A percentile compares a stretch with the other conserved stretches of the same genome.
Evolutionary conservation across 2,329 filamentous ascomycete species (phyloP).

Genomic region (Rutstroemia sp.): DNA sequence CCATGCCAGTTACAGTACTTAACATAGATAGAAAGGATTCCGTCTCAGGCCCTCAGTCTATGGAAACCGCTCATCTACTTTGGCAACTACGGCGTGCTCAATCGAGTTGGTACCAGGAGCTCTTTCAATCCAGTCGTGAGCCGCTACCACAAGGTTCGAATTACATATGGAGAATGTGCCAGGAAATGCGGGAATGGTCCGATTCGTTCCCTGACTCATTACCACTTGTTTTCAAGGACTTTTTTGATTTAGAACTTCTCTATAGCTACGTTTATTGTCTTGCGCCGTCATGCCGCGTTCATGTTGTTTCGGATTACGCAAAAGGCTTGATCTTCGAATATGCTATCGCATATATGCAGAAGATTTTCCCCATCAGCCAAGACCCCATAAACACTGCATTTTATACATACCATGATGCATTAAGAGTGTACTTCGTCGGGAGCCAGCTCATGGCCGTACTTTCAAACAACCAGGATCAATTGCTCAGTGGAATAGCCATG

Average conservation of each 20-base stretch:
- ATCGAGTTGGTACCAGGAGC: conserved; percentile 81
- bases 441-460: conserved; percentile 56
- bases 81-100: conserved; percentile 81
- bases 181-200: conserved; percentile 74
- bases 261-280: conserved; percentile 91
- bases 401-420: conserved; percentile 80
- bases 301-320: conserved; percentile 66
- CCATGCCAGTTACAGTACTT: conserved; percentile 30
- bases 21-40: conserved; percentile 29
- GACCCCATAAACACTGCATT: conserved; percentile 55
- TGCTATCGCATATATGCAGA: conserved; percentile 71
- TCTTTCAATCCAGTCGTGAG: conserved; percentile 71
- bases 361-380: conserved; percentile 61
- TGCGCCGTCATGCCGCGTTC: conserved; percentile 69
- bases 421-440: conserved; percentile 72
- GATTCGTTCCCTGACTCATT: conserved; percentile 63
- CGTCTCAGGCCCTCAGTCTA: conserved; percentile 40
- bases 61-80: conserved; percentile 67
- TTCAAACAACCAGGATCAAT: conserved; percentile 48
- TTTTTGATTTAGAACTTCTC: conserved; percentile 81
- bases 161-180: conserved; percentile 70
- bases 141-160: conserved; percentile 61
- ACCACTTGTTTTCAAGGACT: conserved; percentile 57
- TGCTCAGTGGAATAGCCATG: conserved; percentile 37
- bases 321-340: conserved; percentile 81